phyloP scores from a whole-genome alignment of 345 rosid species.

The Rhodamnia rubescens region DNA sequence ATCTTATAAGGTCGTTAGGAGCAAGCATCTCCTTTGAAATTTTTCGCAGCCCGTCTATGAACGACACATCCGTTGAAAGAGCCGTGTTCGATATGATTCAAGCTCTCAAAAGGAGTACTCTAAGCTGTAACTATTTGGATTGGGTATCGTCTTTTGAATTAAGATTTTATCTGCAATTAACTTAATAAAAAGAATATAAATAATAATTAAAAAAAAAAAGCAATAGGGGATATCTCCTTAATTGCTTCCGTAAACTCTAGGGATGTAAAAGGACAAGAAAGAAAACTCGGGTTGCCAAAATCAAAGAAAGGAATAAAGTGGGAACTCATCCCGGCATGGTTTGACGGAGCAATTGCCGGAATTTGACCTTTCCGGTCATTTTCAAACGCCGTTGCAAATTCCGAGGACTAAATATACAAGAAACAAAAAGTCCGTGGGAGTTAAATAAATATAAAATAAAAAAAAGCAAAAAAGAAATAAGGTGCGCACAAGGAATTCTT shows the following conservation, averaged over 20 bases:
- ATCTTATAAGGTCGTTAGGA: neutral
- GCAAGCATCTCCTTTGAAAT: neutral
- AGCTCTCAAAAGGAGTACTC: neutral
- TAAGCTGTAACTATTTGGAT: neutral
- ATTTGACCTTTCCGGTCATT: neutral
- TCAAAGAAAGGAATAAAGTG: neutral
- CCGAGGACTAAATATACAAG: neutral
- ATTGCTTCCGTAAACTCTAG: neutral
- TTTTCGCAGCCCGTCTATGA: neutral
- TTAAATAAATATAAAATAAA: too few species aligned
- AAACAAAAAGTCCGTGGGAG: too few species aligned
- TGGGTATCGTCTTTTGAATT: neutral
- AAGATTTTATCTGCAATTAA: rapidly evolving
- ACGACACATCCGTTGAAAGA: neutral
- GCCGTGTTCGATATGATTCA: rapidly evolving
- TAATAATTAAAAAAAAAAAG: neutral
- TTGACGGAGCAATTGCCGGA: neutral
- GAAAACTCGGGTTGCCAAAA: neutral
- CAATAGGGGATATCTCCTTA: neutral
- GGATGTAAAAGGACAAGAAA: neutral
- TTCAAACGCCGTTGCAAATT: neutral
- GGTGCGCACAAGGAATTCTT: neutral
- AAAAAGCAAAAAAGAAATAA: neutral
- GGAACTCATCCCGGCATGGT: neutral
- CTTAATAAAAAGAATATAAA: neutral